Evolutionary conservation across 164 flowering plant genomes (phyloP).

Genomic region (Berberis vulgaris): DNA sequence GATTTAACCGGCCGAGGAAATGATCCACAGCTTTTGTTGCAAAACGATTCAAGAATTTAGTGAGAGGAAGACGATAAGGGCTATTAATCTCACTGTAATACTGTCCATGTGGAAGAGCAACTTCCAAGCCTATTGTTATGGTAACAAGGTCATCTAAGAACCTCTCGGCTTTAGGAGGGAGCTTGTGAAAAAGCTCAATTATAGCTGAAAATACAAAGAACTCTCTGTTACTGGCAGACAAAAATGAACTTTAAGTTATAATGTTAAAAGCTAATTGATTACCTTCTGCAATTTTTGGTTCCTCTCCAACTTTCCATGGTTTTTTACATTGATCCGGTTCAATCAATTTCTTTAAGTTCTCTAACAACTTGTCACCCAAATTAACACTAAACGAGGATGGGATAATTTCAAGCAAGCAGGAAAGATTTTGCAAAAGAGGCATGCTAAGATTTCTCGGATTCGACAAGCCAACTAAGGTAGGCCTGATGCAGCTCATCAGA

Average conservation of each 20-base stretch:
- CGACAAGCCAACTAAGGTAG: slow-evolving; percentile 91
- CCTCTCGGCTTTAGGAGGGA: slow-evolving; percentile 86
- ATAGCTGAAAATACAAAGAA: slow-evolving; percentile 56
- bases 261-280: background rate
- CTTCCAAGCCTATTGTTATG: slow-evolving; percentile 87
- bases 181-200: slow-evolving; percentile 97
- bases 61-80: slow-evolving; percentile 96
- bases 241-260: background rate
- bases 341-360: slow-evolving; percentile 94
- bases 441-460: slow-evolving; percentile 91
- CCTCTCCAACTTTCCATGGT: slow-evolving; percentile 98
- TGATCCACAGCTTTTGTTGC: slow-evolving; percentile 84
- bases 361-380: slow-evolving; percentile 86
- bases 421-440: slow-evolving; percentile 98
- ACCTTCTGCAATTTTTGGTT: slow-evolving; percentile 99
- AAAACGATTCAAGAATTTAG: slow-evolving; percentile 84
- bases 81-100: slow-evolving; percentile 96
- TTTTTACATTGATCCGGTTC: slow-evolving; percentile 94
- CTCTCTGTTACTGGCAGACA: background rate
- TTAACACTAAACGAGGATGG: slow-evolving; percentile 97
- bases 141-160: slow-evolving; percentile 95
- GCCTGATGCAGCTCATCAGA: slow-evolving; percentile 92
- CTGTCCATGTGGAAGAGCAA: slow-evolving; percentile 86
- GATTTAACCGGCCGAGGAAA: slow-evolving; percentile 78
- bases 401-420: slow-evolving; percentile 86